phyloP scores from a whole-genome alignment of 176 grass and related monocot genomes.

The Oryza nivara region DNA sequence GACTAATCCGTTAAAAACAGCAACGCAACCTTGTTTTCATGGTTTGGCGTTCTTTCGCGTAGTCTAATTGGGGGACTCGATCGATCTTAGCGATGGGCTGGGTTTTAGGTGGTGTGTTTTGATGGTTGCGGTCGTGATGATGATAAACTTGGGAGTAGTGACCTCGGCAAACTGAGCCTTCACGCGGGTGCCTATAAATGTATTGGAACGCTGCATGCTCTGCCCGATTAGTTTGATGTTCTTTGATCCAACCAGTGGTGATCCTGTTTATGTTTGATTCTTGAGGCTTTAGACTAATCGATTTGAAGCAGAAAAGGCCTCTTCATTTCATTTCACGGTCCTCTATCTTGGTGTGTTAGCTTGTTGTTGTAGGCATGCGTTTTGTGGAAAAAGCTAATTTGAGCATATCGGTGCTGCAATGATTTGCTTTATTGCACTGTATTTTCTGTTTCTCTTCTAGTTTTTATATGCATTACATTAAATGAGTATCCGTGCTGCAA shows the following conservation, averaged over 20 bases:
- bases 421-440: not conserved
- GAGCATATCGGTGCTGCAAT: not conserved
- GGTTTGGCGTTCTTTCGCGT: no score
- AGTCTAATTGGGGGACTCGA: conserved; percentile 18
- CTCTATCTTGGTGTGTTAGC: not conserved
- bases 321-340: not conserved
- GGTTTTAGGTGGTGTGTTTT: conserved; percentile 25
- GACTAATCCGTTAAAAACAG: not conserved
- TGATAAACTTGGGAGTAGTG: not conserved
- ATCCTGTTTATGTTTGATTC: not conserved
- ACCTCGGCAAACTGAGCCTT: not conserved
- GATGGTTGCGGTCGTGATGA: not conserved
- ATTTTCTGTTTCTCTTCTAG: not conserved
- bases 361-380: conserved; percentile 9
- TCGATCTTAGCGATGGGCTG: conserved; percentile 29
- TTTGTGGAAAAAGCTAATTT: not conserved
- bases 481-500: no score
- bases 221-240: not conserved
- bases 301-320: not conserved
- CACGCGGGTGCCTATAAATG: not conserved
- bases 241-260: not conserved
- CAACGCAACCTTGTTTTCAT: not conserved
- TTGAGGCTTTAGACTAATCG: conserved; percentile 13
- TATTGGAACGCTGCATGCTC: not conserved
- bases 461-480: not conserved